phyloP scores from a whole-genome alignment of 228 moss, liverwort and hornwort species.

The Sphagnum fallax region DNA sequence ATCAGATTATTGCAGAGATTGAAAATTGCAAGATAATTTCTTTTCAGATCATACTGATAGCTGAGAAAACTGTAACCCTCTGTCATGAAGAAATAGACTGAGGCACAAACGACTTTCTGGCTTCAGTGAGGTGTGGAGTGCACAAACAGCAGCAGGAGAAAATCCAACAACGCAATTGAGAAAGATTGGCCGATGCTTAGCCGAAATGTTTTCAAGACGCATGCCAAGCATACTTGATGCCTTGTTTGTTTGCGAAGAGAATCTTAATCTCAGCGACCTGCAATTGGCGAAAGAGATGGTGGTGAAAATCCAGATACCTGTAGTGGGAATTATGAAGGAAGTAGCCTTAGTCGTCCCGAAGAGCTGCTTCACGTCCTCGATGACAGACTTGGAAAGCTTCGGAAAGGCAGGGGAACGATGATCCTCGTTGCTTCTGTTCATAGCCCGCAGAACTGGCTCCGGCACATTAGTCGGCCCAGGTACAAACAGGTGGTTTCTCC shows the following conservation, averaged over 20 bases:
- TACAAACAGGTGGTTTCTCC: conserved; percentile 79
- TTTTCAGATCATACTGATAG: too few species aligned
- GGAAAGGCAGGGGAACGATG: conserved; percentile 87
- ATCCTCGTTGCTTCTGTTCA: conserved; percentile 87
- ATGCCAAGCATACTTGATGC: background rate
- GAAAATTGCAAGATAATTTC: too few species aligned
- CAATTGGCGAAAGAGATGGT: background rate
- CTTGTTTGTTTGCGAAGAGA: background rate
- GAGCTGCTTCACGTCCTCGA: conserved; percentile 70
- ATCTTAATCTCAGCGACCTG: background rate
- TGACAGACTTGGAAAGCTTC: conserved; percentile 61
- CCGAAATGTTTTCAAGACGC: background rate
- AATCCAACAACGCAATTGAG: too few species aligned
- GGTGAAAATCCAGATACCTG: conserved; percentile 28
- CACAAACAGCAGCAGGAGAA: too few species aligned
- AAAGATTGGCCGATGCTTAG: too few species aligned
- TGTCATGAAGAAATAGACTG: too few species aligned
- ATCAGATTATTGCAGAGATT: too few species aligned
- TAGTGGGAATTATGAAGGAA: conserved; percentile 75
- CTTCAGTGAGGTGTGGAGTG: too few species aligned
- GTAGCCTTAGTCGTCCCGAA: conserved; percentile 56
- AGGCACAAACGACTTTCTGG: too few species aligned
- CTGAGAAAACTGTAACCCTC: too few species aligned
- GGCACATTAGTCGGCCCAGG: conserved; percentile 85
- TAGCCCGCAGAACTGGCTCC: conserved; percentile 53